These are phyloP conservation scores for barrel medic (Medicago truncatula) DNA, from an alignment of 306 rosid genomes.

Conservation along the genomic window DNA sequence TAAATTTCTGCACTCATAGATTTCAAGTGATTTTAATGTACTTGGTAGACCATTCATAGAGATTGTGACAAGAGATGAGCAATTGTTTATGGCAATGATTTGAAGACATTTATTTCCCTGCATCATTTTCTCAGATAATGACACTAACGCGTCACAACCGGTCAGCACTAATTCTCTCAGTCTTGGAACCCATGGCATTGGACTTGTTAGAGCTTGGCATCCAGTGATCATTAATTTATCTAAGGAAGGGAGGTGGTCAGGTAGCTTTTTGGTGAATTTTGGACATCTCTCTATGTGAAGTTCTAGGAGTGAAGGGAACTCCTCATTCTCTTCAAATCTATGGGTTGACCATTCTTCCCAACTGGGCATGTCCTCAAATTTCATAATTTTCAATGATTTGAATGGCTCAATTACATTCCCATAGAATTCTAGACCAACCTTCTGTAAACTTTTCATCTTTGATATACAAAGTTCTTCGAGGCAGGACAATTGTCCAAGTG, in stretches of 20 bases:
- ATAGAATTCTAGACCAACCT: slow-evolving; percentile 29
- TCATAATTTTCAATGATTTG: slow-evolving; percentile 26
- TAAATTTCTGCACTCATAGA: slow-evolving; percentile 36
- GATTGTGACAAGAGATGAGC: slow-evolving; percentile 35
- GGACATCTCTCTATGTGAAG: slow-evolving; percentile 38
- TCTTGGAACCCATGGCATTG: slow-evolving; percentile 36
- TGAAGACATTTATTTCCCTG: slow-evolving; percentile 34
- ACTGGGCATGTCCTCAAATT: slow-evolving; percentile 26
- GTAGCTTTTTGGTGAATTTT: slow-evolving; percentile 9
- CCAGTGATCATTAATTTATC: slow-evolving; percentile 27
- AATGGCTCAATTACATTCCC: slow-evolving; percentile 29
- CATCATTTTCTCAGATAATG: slow-evolving; percentile 35
- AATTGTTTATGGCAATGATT: slow-evolving; percentile 27
- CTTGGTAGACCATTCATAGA: slow-evolving; percentile 4
- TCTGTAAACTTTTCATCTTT: background rate
- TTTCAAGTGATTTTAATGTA: slow-evolving; percentile 30
- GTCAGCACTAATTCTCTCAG: slow-evolving; percentile 31
- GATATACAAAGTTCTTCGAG: slow-evolving; percentile 27
- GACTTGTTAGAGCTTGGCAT: slow-evolving; percentile 37
- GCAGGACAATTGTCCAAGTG: slow-evolving; percentile 36
- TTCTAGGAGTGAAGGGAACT: slow-evolving; percentile 25
- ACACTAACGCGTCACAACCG: slow-evolving; percentile 30
- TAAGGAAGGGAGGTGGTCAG: slow-evolving; percentile 35
- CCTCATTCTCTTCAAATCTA: background rate
- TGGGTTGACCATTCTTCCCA: slow-evolving; percentile 30